These are phyloP conservation scores for Candida fluviatilis DNA, from an alignment of 805 yeast genomes.

Conservation along the genomic window DNA sequence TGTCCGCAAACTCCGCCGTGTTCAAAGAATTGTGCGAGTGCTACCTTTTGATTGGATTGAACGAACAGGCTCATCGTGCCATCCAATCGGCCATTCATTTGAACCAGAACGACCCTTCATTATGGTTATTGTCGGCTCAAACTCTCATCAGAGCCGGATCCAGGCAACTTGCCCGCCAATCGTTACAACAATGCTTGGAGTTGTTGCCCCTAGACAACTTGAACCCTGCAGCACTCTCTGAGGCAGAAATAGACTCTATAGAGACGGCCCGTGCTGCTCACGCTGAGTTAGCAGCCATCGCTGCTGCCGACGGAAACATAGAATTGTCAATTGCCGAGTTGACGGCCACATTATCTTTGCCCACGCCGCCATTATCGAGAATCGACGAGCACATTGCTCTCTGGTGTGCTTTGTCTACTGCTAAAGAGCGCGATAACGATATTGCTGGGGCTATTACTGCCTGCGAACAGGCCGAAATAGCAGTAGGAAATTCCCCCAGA, in stretches of 20 bases:
- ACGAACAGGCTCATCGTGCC: conserved; percentile 50
- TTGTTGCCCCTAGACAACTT: conserved; percentile 28
- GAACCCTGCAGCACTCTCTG: conserved; percentile 5
- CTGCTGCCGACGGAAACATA: conserved; percentile 46
- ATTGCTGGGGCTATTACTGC: conserved; percentile 45
- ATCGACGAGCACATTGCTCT: conserved; percentile 44
- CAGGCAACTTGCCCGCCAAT: conserved; percentile 43
- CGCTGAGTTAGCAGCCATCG: conserved; percentile 54
- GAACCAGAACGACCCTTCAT: conserved; percentile 38
- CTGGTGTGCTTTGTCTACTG: conserved; percentile 52
- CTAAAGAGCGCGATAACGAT: conserved; percentile 49
- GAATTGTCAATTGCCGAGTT: conserved; percentile 49
- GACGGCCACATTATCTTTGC: conserved; percentile 46
- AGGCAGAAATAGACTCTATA: conserved; percentile 32
- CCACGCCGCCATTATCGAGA: conserved; percentile 44
- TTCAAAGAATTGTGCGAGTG: conserved; percentile 52
- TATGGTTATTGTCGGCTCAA: conserved; percentile 49
- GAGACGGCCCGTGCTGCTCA: conserved; percentile 50
- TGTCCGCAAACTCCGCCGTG: conserved; percentile 35
- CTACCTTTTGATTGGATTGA: conserved; percentile 42
- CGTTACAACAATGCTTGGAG: conserved; percentile 42
- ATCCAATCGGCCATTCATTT: conserved; percentile 40
- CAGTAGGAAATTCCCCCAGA: conserved; percentile 43
- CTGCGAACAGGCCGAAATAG: conserved; percentile 44
- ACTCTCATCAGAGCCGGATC: conserved; percentile 41